These are phyloP conservation scores for Fusarium citri DNA, from an alignment of 2,329 filamentous ascomycete genomes.

Conservation along the genomic window DNA sequence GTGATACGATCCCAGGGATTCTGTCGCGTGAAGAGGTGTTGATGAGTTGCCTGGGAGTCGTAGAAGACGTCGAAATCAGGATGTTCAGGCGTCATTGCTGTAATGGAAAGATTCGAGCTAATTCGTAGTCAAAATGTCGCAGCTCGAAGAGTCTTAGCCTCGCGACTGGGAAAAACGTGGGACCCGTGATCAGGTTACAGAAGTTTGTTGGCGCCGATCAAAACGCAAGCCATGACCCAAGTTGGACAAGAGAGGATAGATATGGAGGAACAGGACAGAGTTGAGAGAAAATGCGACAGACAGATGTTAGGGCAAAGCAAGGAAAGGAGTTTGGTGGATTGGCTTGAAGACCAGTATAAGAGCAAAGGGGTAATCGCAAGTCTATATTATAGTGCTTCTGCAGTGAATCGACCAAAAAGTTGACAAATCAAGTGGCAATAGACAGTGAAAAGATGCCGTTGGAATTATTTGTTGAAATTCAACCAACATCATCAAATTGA, in stretches of 20 bases:
- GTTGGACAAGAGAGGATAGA: conserved; percentile 8
- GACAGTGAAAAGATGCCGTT: conserved; percentile 4
- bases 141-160: conserved; percentile 39
- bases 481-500: conserved; percentile 29
- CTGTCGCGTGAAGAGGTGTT: conserved; percentile 46
- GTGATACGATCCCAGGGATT: conserved; percentile 49
- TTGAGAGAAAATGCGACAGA: conserved; percentile 1
- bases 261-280: neutral
- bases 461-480: conserved; percentile 25
- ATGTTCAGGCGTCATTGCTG: conserved; percentile 52
- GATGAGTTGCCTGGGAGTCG: conserved; percentile 51
- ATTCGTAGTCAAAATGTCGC: conserved; percentile 22
- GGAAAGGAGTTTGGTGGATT: neutral
- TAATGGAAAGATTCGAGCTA: conserved; percentile 7
- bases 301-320: neutral
- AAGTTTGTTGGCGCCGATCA: conserved; percentile 38
- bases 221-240: conserved; percentile 44
- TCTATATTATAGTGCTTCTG: neutral
- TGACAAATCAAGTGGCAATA: neutral
- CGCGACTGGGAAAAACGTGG: conserved; percentile 23
- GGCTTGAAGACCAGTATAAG: neutral
- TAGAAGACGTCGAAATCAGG: conserved; percentile 51
- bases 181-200: conserved; percentile 42
- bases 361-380: neutral
- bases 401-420: neutral